These are phyloP conservation scores for Lablab purpureus DNA, from an alignment of 306 rosid genomes.

Conservation along the genomic window DNA sequence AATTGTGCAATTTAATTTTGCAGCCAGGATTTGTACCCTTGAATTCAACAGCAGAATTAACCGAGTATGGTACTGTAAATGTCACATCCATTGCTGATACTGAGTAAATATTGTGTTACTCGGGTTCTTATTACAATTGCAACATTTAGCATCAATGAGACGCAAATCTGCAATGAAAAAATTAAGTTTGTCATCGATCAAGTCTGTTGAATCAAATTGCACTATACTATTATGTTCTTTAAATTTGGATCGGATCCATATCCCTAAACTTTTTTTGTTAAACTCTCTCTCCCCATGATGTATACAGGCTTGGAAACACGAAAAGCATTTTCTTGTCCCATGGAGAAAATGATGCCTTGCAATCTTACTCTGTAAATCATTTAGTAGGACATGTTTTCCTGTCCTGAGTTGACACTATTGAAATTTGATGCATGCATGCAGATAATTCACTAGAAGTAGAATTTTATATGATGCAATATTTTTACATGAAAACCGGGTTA, in stretches of 20 bases:
- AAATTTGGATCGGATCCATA: conserved; percentile 31
- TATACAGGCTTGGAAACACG: conserved; percentile 23
- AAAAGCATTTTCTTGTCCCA: conserved; percentile 27
- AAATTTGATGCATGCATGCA: conserved; percentile 67
- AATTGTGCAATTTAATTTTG: background rate
- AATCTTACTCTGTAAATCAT: conserved; percentile 32
- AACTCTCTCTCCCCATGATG: conserved; percentile 31
- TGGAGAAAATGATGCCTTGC: conserved; percentile 24
- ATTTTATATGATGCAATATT: background rate
- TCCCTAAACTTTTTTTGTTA: conserved; percentile 32
- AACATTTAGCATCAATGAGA: conserved; percentile 95
- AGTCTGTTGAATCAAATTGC: conserved; percentile 56
- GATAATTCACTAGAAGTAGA: conserved; percentile 29
- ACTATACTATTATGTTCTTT: conserved; percentile 18
- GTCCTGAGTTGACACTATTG: conserved; percentile 38
- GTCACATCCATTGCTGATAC: background rate
- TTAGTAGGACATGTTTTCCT: conserved; percentile 37
- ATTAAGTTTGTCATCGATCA: conserved; percentile 89
- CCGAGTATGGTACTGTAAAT: background rate
- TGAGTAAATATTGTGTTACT: conserved; percentile 34
- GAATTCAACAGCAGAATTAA: background rate
- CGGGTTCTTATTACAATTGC: conserved; percentile 72
- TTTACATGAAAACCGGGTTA: background rate
- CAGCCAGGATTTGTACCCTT: background rate
- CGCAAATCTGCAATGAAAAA: conserved; percentile 86